phyloP scores from a whole-genome alignment of 306 rosid genomes.

The Mimosa pudica region DNA sequence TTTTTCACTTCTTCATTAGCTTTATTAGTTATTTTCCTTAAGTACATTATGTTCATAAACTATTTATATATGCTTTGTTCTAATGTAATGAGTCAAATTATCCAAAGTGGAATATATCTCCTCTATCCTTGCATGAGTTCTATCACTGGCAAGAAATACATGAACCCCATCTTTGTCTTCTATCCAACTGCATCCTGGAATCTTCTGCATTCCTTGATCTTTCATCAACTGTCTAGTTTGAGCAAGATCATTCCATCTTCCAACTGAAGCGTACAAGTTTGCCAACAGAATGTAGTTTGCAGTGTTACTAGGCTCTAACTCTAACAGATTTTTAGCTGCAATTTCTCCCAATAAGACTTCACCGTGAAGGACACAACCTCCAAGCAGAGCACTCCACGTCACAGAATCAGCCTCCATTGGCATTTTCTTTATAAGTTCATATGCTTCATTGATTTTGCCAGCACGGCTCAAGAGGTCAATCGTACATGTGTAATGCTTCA shows the following conservation, averaged over 20 bases:
- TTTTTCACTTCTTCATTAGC: not conserved
- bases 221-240: constrained; percentile 53
- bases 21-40: not conserved
- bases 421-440: constrained; percentile 43
- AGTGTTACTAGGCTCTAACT: constrained; percentile 55
- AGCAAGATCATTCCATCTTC: constrained; percentile 52
- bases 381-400: constrained; percentile 57
- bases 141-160: constrained; percentile 58
- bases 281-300: constrained; percentile 54
- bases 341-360: constrained; percentile 51
- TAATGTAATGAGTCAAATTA: constrained; percentile 41
- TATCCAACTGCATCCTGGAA: constrained; percentile 75
- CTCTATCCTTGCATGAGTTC: constrained; percentile 39
- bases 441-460: constrained; percentile 46
- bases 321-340: constrained; percentile 54
- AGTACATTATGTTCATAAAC: constrained; percentile 23
- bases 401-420: constrained; percentile 64
- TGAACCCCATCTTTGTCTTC: constrained; percentile 60
- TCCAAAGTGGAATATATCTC: constrained; percentile 49
- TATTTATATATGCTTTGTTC: constrained; percentile 17
- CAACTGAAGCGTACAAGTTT: constrained; percentile 54
- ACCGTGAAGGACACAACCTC: constrained; percentile 54
- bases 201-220: constrained; percentile 48
- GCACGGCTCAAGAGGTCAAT: constrained; percentile 66
- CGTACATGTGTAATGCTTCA: constrained; percentile 66